Conservation (phyloP, 352 stramenopile species). For the Pythium chondricola region DNA sequence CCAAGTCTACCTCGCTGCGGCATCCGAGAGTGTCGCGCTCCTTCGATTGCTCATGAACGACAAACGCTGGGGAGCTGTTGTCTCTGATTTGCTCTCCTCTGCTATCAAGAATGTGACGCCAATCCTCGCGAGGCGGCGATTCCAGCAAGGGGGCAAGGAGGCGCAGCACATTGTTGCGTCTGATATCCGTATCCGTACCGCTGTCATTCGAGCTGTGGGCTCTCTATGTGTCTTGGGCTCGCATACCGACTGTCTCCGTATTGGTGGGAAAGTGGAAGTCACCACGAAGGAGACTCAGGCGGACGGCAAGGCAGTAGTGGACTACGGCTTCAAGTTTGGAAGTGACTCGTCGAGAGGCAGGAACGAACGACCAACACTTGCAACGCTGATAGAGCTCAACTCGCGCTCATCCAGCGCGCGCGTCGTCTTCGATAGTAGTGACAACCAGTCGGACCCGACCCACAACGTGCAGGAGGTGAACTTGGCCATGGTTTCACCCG, state of each 20-base stretch:
- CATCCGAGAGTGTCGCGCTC: slow-evolving; percentile 78
- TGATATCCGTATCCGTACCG: slow-evolving; percentile 57
- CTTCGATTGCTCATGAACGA: slow-evolving; percentile 68
- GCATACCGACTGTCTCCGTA: slow-evolving; percentile 77
- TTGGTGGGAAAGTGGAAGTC: slow-evolving; percentile 73
- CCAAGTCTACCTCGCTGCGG: slow-evolving; percentile 69
- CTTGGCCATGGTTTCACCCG: slow-evolving; percentile 52
- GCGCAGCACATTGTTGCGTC: slow-evolving; percentile 20
- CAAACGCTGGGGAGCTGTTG: slow-evolving; percentile 47
- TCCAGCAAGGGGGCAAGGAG: background rate
- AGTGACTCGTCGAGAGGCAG: slow-evolving; percentile 5
- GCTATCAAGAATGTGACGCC: slow-evolving; percentile 73
- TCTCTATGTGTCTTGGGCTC: slow-evolving; percentile 79
- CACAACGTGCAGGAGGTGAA: slow-evolving; percentile 84
- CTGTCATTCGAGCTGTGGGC: slow-evolving; percentile 75
- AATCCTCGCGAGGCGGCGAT: slow-evolving; percentile 26
- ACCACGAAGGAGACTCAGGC: slow-evolving; percentile 32
- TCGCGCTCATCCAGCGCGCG: slow-evolving; percentile 53
- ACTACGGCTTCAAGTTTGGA: slow-evolving; percentile 52
- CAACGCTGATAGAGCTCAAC: slow-evolving; percentile 76
- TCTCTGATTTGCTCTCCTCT: slow-evolving; percentile 58
- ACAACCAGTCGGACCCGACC: slow-evolving; percentile 60
- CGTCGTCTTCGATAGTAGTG: slow-evolving; percentile 71
- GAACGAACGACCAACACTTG: slow-evolving; percentile 34
- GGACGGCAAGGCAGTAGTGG: slow-evolving; percentile 22